Conservation (phyloP, 2,329 filamentous ascomycete species). For the Bipolaris victoriae region DNA sequence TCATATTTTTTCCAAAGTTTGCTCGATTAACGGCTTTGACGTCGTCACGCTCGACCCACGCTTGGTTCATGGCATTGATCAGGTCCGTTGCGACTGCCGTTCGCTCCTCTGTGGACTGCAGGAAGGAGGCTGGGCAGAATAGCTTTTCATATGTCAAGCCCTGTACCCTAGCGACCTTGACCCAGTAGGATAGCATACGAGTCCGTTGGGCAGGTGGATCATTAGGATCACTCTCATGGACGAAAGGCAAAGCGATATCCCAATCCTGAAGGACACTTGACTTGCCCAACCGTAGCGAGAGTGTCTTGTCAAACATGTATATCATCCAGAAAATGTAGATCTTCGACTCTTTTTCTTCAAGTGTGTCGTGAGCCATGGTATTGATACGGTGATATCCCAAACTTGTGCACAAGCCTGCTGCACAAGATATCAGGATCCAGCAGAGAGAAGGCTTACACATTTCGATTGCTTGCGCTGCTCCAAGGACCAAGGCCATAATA, state of each 20-base stretch:
- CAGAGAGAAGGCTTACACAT: conserved; percentile 46
- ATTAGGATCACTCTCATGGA: conserved; percentile 11
- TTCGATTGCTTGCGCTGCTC: conserved; percentile 42
- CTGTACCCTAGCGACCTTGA: conserved; percentile 43
- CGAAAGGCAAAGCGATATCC: conserved; percentile 44
- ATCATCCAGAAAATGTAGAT: conserved; percentile 48
- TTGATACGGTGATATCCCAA: conserved; percentile 47
- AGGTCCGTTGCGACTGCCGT: conserved; percentile 35
- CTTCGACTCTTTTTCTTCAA: conserved; percentile 38
- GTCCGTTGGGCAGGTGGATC: conserved; percentile 18
- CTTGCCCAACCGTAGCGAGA: conserved; percentile 47
- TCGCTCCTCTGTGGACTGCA: conserved; percentile 34
- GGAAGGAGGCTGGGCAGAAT: conserved; percentile 46
- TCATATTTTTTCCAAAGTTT: not conserved
- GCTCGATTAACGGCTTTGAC: conserved; percentile 22
- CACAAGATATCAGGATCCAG: conserved; percentile 41
- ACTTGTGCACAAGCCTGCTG: conserved; percentile 40
- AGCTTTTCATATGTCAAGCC: conserved; percentile 47
- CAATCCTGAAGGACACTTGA: conserved; percentile 49
- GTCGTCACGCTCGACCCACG: conserved; percentile 39
- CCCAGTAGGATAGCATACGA: conserved; percentile 42
- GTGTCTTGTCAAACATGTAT: conserved; percentile 49
- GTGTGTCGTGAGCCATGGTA: conserved; percentile 42
- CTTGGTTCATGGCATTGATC: conserved; percentile 34
- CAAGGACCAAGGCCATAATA: conserved; percentile 43